Conservation (phyloP, 257 asterid genomes). For the Solanum chilense region DNA sequence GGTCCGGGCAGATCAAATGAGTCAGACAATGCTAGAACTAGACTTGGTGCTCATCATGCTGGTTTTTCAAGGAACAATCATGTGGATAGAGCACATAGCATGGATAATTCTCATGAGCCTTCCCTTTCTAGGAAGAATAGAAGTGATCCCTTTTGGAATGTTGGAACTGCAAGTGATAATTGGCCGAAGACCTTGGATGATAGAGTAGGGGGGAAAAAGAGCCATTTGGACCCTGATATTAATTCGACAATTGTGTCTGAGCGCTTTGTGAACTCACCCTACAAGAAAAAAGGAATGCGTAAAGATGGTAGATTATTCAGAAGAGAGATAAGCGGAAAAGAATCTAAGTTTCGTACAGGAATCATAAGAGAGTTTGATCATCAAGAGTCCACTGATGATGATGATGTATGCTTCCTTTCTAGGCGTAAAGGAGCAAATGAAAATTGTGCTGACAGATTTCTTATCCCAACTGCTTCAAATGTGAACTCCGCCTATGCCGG, state of each 20-base stretch:
- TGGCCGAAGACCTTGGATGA: constrained; percentile 13
- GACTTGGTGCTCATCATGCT: constrained; percentile 9
- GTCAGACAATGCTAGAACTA: constrained; percentile 6
- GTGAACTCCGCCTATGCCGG: constrained; percentile 6
- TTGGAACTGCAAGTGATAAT: constrained; percentile 17
- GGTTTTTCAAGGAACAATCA: constrained; percentile 13
- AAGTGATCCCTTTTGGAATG: constrained; percentile 7
- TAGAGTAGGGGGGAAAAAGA: constrained; percentile 21
- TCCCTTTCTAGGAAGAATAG: constrained; percentile 9
- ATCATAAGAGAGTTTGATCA: constrained; percentile 7
- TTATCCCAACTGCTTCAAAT: constrained; percentile 9
- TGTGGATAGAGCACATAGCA: constrained; percentile 12
- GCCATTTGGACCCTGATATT: constrained; percentile 11
- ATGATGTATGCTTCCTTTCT: neutral
- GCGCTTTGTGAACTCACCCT: constrained; percentile 9
- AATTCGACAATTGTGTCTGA: constrained; percentile 15
- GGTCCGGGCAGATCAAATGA: constrained; percentile 10
- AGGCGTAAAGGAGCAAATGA: constrained; percentile 1
- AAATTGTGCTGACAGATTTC: constrained; percentile 2
- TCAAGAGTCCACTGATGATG: neutral
- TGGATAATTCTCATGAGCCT: constrained; percentile 1
- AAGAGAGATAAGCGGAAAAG: constrained; percentile 14
- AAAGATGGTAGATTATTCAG: constrained; percentile 15
- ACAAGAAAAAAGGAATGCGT: constrained; percentile 11
- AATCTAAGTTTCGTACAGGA: constrained; percentile 9